Base-by-base conservation (phyloP, 2,329 filamentous ascomycete species). In the Aschersonia sp. region DNA sequence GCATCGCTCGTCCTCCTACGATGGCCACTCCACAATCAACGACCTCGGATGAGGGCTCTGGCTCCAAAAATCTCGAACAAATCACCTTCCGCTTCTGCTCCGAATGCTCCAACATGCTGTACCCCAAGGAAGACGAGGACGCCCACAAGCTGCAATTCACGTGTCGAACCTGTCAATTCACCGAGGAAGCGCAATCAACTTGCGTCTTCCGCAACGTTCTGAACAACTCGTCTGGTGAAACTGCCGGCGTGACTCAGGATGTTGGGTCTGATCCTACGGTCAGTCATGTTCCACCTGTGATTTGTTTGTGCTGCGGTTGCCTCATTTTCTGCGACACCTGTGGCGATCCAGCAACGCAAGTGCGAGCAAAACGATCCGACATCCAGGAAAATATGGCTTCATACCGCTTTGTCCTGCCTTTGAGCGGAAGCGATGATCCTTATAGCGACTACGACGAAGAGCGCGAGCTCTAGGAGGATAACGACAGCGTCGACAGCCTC, bases 251-350 rank as follows among this genome's bases (percentile, higher is more conserved):
- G 59, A 96, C 91, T 52, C 88, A 94, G 68, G 94, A 98, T 70
- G 89, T 98, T 60, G 88, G 84, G 62, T 89, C 87, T 61, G 92
- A 98, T 77, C 92, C 92, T 68, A 98, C 94, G 81, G 91, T 98
- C 84, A 78, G 91, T 95, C 62, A 68, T 57, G 56, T 65, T 61
- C 61, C 65, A 60, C 61, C 60, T 52, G 54, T 65, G 49, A 53
- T 69, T 51, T 77, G 72, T 61, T 60, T 71, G 47, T 59, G 64
- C 51, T 77, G 73, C 56, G 73, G 72, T 53, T 48, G 52, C 48
- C 55, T 69, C 52, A 63, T 75, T 50, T 56, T 59, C 44, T 75
- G 72, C 59, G 58, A 55, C 51, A 59, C 57, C 30, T 74, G 71
- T 51, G 59, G 59, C 38, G 52, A 57, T 31, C 50, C 58, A 48